Conservation (phyloP, 1,284 basidiomycete genomes). For the Singerocomus rubriflavus region DNA sequence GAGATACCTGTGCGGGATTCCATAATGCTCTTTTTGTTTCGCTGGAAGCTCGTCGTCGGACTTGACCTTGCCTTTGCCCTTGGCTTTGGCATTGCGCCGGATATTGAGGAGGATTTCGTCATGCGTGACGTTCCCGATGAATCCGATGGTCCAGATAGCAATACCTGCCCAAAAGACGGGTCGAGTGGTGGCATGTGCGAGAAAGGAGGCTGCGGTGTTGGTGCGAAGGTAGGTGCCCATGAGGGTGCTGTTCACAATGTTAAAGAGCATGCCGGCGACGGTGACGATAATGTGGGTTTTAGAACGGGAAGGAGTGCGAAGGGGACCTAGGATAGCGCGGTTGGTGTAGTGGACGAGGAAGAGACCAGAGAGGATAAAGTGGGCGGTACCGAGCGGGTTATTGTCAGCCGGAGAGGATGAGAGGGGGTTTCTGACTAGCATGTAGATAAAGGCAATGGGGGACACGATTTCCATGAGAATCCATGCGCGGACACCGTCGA, state of each 20-base stretch:
- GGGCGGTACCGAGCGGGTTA: constrained; percentile 37
- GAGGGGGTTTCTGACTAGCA: constrained; percentile 49
- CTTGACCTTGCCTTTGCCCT: constrained; percentile 37
- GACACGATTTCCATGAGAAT: constrained; percentile 83
- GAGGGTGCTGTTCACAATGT: constrained; percentile 69
- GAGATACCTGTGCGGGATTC: constrained; percentile 78
- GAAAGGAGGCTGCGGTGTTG: constrained; percentile 42
- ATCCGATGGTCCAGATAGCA: constrained; percentile 64
- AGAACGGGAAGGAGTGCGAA: constrained; percentile 79
- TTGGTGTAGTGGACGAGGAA: constrained; percentile 83
- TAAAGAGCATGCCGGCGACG: constrained; percentile 61
- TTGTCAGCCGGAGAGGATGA: constrained; percentile 28
- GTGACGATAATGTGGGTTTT: constrained; percentile 72
- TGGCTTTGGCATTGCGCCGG: constrained; percentile 45
- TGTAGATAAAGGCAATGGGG: constrained; percentile 56
- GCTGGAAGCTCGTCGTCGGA: constrained; percentile 21
- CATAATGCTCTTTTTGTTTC: constrained; percentile 56
- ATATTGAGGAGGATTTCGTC: constrained; percentile 85
- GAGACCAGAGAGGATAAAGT: constrained; percentile 54
- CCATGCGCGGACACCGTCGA: constrained; percentile 72
- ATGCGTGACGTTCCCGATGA: constrained; percentile 80
- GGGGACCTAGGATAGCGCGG: constrained; percentile 78
- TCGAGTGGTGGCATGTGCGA: constrained; percentile 35
- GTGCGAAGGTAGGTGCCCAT: constrained; percentile 70
- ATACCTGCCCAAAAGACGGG: constrained; percentile 63